Evolutionary conservation across 352 stramenopile genomes (phyloP).

Genomic region (Pythium brassicae): DNA sequence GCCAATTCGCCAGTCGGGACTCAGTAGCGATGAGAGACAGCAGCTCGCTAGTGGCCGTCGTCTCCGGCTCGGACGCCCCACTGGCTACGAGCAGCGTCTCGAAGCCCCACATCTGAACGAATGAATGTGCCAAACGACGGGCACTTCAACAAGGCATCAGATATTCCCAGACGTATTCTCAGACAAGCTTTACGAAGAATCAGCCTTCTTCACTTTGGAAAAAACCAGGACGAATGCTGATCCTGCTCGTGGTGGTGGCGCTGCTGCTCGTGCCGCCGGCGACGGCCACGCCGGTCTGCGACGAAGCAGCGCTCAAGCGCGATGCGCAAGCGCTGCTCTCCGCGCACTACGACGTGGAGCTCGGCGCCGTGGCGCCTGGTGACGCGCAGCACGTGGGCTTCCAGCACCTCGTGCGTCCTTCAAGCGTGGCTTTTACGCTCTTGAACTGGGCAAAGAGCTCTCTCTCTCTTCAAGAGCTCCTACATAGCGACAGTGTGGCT

Average conservation of each 20-base stretch:
- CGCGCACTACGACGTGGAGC: constrained; percentile 54
- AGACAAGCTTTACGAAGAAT: too few relatives aligned
- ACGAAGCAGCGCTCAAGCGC: constrained; percentile 42
- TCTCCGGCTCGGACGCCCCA: constrained; percentile 31
- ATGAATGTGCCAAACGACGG: too few relatives aligned
- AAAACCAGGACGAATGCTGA: neutral
- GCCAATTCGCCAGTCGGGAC: constrained; percentile 20
- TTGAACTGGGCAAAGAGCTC: too few relatives aligned
- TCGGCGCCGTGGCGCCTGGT: constrained; percentile 63
- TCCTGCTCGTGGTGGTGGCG: neutral
- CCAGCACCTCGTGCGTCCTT: constrained; percentile 57
- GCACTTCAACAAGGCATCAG: too few relatives aligned
- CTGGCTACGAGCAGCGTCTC: constrained; percentile 42
- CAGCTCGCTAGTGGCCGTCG: constrained; percentile 21
- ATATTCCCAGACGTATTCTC: too few relatives aligned
- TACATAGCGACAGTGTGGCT: too few relatives aligned
- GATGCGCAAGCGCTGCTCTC: constrained; percentile 38
- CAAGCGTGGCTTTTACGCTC: too few relatives aligned
- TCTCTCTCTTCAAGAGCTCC: neutral
- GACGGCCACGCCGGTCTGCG: constrained; percentile 16
- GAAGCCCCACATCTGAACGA: constrained; percentile 31
- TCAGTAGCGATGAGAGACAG: constrained; percentile 23
- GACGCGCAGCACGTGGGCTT: constrained; percentile 51
- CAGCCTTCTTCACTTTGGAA: constrained; percentile 1
- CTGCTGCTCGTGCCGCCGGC: neutral